Percentiles rank a stretch among this genome's conserved stretches.
Conservation (phyloP, 148 eudicot genomes). For the Silene conica region DNA sequence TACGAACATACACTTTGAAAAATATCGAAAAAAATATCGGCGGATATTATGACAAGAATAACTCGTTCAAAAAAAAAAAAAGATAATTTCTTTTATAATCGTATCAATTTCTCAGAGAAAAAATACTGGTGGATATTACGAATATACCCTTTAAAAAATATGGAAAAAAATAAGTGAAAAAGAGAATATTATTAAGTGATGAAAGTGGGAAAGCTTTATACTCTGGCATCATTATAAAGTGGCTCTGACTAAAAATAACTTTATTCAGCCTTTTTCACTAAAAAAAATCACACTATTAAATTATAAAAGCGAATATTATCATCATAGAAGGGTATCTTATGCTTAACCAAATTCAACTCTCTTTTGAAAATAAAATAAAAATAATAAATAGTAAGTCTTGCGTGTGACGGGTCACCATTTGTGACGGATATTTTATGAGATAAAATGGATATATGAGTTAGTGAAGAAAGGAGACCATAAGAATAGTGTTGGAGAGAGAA, state of each 20-base stretch:
- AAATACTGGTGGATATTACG: background rate
- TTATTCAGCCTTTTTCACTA: background rate
- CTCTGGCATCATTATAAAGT: background rate
- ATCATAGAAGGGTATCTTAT: slow-evolving; percentile 1
- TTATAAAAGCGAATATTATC: background rate
- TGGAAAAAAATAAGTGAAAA: background rate
- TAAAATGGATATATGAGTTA: too few species aligned
- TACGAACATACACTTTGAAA: too few species aligned
- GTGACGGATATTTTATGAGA: too few species aligned
- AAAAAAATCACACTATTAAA: slow-evolving; percentile 11
- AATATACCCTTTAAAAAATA: background rate
- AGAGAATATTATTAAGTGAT: background rate
- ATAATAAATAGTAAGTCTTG: too few species aligned
- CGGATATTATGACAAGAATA: too few species aligned
- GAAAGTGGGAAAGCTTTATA: slow-evolving; percentile 13
- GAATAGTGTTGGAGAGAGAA: too few species aligned
- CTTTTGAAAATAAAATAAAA: background rate
- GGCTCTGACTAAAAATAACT: background rate
- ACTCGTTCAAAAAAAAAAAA: too few species aligned
- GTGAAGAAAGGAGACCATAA: too few species aligned
- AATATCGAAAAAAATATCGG: too few species aligned
- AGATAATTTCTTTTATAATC: too few species aligned
- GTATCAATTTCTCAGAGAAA: too few species aligned
- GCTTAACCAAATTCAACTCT: slow-evolving; percentile 2
- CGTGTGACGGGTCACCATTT: too few species aligned